Evolutionary conservation across 108 stramenopile genomes (phyloP).

Genomic region (Nannochloropsis gaditana): DNA sequence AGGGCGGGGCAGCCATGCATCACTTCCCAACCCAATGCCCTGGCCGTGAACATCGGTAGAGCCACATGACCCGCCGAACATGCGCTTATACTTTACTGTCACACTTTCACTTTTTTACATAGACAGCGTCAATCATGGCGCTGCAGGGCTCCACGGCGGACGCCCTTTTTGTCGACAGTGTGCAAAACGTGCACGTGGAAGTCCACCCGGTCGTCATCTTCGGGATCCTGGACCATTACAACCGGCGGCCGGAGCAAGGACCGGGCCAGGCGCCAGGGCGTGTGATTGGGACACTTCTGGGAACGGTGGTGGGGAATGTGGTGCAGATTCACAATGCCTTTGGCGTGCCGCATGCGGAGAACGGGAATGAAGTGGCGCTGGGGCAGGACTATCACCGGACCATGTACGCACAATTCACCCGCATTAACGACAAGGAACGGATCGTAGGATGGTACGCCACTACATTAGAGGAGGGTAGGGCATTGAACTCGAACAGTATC

Average conservation of each 20-base stretch:
- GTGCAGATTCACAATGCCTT: conserved; percentile 90
- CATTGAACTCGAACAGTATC: conserved; percentile 5
- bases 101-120: too few relatives aligned
- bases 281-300: conserved; percentile 60
- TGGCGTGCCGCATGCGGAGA: conserved; percentile 89
- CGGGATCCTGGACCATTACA: conserved; percentile 54
- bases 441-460: conserved; percentile 96
- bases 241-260: conserved; percentile 48
- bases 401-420: conserved; percentile 50
- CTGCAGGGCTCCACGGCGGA: conserved; percentile 10
- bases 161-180: conserved; percentile 1
- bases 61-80: too few relatives aligned
- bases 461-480: conserved; percentile 13
- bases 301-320: conserved; percentile 52
- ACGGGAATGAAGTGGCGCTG: conserved; percentile 65
- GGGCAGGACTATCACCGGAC: conserved; percentile 83
- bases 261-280: conserved; percentile 31
- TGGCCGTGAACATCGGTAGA: too few relatives aligned
- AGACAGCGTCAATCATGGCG: background rate
- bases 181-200: conserved; percentile 24
- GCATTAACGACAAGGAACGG: conserved; percentile 70
- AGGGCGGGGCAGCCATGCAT: too few relatives aligned
- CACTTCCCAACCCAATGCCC: too few relatives aligned
- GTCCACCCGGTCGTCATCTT: conserved; percentile 58
- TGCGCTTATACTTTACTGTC: too few relatives aligned